Conservation (phyloP, 2,329 filamentous ascomycete species). For the Thelonectria rubi region DNA sequence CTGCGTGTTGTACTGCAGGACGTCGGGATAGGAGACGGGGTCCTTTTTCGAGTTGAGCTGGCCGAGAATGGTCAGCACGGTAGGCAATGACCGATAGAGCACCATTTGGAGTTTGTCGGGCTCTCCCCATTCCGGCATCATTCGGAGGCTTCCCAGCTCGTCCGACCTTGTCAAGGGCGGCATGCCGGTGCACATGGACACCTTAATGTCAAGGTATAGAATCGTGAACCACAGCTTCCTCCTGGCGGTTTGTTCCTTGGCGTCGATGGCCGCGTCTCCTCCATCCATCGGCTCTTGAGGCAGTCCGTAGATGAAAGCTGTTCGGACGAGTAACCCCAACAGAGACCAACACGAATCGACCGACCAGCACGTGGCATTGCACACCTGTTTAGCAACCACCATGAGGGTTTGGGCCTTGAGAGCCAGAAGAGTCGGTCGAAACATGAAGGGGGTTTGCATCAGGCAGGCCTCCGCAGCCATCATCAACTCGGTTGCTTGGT, state of each 20-base stretch:
- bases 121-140: slow-evolving; percentile 40
- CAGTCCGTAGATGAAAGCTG: slow-evolving; percentile 48
- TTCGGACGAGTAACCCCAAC: slow-evolving; percentile 47
- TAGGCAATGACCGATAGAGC: slow-evolving; percentile 45
- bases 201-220: slow-evolving; percentile 49
- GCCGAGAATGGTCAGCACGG: slow-evolving; percentile 43
- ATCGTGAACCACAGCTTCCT: slow-evolving; percentile 49
- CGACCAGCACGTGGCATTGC: slow-evolving; percentile 50
- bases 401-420: slow-evolving; percentile 46
- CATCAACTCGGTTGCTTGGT: slow-evolving; percentile 48
- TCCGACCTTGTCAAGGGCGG: slow-evolving; percentile 46
- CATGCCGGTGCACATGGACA: slow-evolving; percentile 49
- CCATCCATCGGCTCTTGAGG: slow-evolving; percentile 43
- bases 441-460: slow-evolving; percentile 51
- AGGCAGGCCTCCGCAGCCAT: slow-evolving; percentile 50
- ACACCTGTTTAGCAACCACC: slow-evolving; percentile 49
- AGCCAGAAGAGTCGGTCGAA: slow-evolving; percentile 47
- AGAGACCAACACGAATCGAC: slow-evolving; percentile 50
- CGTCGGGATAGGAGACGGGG: slow-evolving; percentile 46
- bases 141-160: slow-evolving; percentile 41
- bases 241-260: slow-evolving; percentile 42
- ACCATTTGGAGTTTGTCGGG: slow-evolving; percentile 46
- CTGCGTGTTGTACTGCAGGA: slow-evolving; percentile 45
- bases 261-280: slow-evolving; percentile 37
- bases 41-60: slow-evolving; percentile 46